phyloP scores from a whole-genome alignment of 345 rosid species.

The Salix viminalis region DNA sequence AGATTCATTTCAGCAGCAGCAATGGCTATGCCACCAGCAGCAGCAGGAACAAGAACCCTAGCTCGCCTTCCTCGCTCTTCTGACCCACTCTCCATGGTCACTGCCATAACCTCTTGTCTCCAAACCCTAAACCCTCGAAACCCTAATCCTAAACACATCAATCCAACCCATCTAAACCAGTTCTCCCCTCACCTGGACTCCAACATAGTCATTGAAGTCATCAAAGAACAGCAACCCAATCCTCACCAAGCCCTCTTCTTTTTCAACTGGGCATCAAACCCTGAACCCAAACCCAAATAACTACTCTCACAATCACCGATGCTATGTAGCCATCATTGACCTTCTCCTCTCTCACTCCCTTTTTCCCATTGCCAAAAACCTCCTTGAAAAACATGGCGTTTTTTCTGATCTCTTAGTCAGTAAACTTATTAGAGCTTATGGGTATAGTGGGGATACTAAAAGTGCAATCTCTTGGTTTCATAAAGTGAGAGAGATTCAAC shows the following conservation, averaged over 20 bases:
- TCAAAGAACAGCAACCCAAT: slow-evolving; percentile 20
- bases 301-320: slow-evolving; percentile 21
- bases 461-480: slow-evolving; percentile 38
- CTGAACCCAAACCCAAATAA: slow-evolving; percentile 24
- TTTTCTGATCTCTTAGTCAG: slow-evolving; percentile 29
- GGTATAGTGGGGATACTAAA: slow-evolving; percentile 25
- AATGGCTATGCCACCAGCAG: neutral
- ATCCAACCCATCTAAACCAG: slow-evolving; percentile 17
- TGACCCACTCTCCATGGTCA: slow-evolving; percentile 1
- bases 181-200: slow-evolving; percentile 21
- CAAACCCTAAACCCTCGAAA: slow-evolving; percentile 23
- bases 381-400: slow-evolving; percentile 22
- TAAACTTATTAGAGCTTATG: slow-evolving; percentile 32
- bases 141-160: neutral
- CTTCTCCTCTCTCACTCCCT: slow-evolving; percentile 31
- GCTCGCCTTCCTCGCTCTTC: neutral
- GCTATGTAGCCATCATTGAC: slow-evolving; percentile 33
- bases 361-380: slow-evolving; percentile 21
- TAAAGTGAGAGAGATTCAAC: slow-evolving; percentile 20
- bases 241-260: slow-evolving; percentile 37
- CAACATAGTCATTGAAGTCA: slow-evolving; percentile 26
- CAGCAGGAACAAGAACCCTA: neutral
- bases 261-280: slow-evolving; percentile 35
- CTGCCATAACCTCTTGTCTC: slow-evolving; percentile 24
- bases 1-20: neutral